Evolutionary conservation across 345 rosid genomes (phyloP).

Genomic region (Sonneratia alba): DNA sequence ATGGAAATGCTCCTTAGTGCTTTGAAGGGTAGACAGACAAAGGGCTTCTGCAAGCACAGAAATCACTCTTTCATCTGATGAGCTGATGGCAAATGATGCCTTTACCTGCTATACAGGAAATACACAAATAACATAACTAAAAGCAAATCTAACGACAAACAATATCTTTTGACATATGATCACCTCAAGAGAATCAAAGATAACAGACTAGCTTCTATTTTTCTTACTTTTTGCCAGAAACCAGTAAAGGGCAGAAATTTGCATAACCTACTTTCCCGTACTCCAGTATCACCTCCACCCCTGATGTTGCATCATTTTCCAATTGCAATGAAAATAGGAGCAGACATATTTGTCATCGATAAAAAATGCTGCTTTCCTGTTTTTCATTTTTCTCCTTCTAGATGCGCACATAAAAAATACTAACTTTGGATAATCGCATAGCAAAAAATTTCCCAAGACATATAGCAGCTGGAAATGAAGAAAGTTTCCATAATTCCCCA

Average conservation of each 20-base stretch:
- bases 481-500: not conserved
- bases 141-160: constrained; percentile 25
- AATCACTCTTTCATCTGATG: constrained; percentile 50
- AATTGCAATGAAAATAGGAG: too few relatives aligned
- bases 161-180: constrained; percentile 17
- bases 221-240: too few relatives aligned
- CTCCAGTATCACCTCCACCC: too few relatives aligned
- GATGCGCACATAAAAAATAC: not conserved
- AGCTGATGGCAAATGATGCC: constrained; percentile 43
- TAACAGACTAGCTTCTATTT: not conserved
- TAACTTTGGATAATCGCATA: not conserved
- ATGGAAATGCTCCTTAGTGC: constrained; percentile 45
- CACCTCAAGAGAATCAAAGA: not conserved
- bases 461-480: not conserved
- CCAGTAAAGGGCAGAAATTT: not conserved
- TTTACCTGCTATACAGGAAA: constrained; percentile 66
- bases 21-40: constrained; percentile 52
- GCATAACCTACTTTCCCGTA: not conserved
- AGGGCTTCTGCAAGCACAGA: constrained; percentile 70
- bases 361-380: not conserved
- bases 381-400: not conserved
- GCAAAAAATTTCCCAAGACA: not conserved
- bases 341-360: not conserved
- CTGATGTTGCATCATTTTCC: not conserved
- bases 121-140: constrained; percentile 53